Conservation (phyloP, 805 yeast genomes). For the Candida palmyrensis region DNA sequence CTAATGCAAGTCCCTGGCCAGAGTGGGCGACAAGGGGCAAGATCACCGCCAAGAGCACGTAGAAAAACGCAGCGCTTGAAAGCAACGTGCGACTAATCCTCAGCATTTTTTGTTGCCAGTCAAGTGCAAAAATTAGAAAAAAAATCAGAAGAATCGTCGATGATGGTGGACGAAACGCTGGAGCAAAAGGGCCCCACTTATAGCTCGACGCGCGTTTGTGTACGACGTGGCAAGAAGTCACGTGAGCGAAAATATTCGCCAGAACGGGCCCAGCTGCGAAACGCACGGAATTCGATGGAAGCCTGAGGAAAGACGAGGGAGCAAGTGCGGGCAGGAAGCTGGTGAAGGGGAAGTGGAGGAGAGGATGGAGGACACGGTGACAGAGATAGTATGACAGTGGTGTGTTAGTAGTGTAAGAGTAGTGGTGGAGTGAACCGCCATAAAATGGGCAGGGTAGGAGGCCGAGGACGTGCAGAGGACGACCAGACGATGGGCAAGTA, state of each 20-base stretch:
- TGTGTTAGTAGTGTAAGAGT: too few species aligned
- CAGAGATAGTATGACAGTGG: too few species aligned
- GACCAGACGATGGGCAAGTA: too few species aligned
- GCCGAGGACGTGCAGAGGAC: too few species aligned
- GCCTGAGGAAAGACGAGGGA: not conserved
- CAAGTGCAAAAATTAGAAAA: conserved; percentile 1
- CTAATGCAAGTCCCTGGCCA: conserved; percentile 14
- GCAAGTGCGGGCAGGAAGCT: too few species aligned
- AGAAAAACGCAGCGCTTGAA: conserved; percentile 24
- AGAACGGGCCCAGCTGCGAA: too few species aligned
- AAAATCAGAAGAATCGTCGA: not conserved
- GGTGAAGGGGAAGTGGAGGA: too few species aligned
- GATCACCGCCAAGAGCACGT: conserved; percentile 29
- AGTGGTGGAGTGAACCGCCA: too few species aligned
- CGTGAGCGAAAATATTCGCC: conserved; percentile 1
- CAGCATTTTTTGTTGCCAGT: conserved; percentile 6
- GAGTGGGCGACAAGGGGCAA: conserved; percentile 29
- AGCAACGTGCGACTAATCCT: conserved; percentile 16
- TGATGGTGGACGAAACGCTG: not conserved
- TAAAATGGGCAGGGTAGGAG: too few species aligned
- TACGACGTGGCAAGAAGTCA: conserved; percentile 5
- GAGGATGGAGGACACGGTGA: too few species aligned
- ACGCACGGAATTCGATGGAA: not conserved
- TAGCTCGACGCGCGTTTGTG: conserved; percentile 1
- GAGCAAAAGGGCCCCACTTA: not conserved